phyloP scores from a whole-genome alignment of 352 stramenopile genomes.

The Phytophthora nicotianae region DNA sequence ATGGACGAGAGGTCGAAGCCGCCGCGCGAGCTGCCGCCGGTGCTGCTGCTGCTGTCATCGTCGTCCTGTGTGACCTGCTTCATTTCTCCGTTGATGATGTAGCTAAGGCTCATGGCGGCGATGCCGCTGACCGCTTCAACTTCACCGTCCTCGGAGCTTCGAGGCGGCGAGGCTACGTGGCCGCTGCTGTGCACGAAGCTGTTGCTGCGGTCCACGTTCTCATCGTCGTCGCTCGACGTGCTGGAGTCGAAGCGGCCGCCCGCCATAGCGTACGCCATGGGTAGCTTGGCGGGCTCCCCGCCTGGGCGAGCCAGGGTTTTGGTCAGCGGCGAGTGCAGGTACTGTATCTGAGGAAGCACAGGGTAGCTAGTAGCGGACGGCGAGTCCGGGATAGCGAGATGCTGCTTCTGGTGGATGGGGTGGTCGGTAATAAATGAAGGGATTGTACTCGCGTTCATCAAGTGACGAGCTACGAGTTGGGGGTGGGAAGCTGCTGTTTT shows the following conservation, averaged over 20 bases:
- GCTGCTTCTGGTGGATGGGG: conserved; percentile 13
- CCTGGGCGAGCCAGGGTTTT: conserved; percentile 33
- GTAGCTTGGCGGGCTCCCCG: conserved; percentile 20
- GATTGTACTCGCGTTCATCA: conserved; percentile 47
- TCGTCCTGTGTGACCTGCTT: conserved; percentile 34
- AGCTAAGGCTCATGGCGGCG: conserved; percentile 84
- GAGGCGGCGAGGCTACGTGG: conserved; percentile 18
- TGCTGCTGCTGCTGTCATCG: conserved; percentile 42
- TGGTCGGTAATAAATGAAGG: conserved; percentile 48
- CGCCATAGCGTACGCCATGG: conserved; percentile 34
- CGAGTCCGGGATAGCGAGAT: conserved; percentile 21
- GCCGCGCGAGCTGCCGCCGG: conserved; percentile 31
- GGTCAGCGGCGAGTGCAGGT: conserved; percentile 34
- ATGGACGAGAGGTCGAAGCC: conserved; percentile 67
- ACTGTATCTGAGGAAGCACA: conserved; percentile 31
- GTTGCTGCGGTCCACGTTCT: conserved; percentile 36
- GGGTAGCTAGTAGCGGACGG: conserved; percentile 21
- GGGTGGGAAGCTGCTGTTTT: conserved; percentile 29
- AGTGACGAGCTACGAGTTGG: conserved; percentile 31
- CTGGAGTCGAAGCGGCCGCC: conserved; percentile 33
- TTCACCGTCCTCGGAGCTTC: conserved; percentile 35
- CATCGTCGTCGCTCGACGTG: conserved; percentile 39
- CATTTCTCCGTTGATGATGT: conserved; percentile 78
- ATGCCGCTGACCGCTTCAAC: conserved; percentile 57
- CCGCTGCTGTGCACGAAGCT: conserved; percentile 5